Conservation (phyloP, 2,329 filamentous ascomycete species). For the Xylariales sp. region DNA sequence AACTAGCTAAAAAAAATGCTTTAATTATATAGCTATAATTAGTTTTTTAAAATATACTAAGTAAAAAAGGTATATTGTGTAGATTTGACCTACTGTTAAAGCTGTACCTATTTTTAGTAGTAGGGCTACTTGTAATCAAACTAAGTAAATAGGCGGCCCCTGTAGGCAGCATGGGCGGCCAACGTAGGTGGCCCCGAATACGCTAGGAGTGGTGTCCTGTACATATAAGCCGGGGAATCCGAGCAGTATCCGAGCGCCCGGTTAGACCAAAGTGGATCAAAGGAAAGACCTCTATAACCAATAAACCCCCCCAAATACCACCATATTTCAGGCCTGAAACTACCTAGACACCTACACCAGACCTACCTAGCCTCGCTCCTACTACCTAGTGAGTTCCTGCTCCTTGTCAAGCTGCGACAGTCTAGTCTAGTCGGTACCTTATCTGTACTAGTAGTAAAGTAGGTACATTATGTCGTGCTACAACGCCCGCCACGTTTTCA, state of each 20-base stretch:
- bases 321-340: constrained; percentile 21
- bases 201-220: background rate
- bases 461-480: background rate
- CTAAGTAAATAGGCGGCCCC: no score
- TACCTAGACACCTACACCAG: background rate
- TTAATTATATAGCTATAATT: no score
- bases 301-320: constrained; percentile 9
- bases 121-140: no score
- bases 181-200: no score
- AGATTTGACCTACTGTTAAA: no score
- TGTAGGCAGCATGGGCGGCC: no score
- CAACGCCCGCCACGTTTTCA: no score
- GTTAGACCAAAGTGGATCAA: constrained; percentile 1
- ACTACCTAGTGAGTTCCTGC: background rate
- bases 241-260: constrained; percentile 23
- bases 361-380: no score
- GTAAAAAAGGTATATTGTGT: no score
- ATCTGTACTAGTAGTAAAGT: background rate
- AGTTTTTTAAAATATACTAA: no score
- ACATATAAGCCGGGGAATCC: constrained; percentile 34
- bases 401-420: background rate
- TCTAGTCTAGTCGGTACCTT: background rate
- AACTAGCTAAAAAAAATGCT: no score
- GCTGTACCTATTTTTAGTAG: no score
- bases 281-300: constrained; percentile 5